Conservation (phyloP, 2,329 filamentous ascomycete genomes). For the Ceratocystis cacaofunesta region DNA sequence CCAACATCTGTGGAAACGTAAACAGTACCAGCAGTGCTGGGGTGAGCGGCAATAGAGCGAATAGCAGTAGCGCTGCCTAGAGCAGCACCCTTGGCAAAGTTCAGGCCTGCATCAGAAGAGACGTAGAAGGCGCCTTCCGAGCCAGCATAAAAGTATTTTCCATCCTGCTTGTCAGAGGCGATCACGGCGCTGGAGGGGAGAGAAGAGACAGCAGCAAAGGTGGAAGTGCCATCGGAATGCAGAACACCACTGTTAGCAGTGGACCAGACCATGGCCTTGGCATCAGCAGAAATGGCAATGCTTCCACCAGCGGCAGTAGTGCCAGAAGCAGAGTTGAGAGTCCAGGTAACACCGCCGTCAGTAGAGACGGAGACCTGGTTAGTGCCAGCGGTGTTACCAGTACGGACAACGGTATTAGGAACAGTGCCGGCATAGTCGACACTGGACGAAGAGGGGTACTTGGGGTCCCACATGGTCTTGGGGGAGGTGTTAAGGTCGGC, state of each 20-base stretch:
- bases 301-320: constrained; percentile 9
- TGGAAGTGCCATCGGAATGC: constrained; percentile 6
- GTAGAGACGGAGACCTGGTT: constrained; percentile 23
- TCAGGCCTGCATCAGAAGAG: constrained; percentile 33
- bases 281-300: constrained; percentile 10
- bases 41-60: constrained; percentile 42
- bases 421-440: constrained; percentile 37
- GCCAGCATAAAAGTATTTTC: constrained; percentile 37
- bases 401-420: constrained; percentile 32
- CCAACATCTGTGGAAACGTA: constrained; percentile 41
- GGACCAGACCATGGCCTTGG: constrained; percentile 27
- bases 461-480: constrained; percentile 32
- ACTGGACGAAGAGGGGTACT: constrained; percentile 31
- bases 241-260: constrained; percentile 10
- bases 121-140: constrained; percentile 35
- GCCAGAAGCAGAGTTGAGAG: constrained; percentile 5
- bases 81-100: constrained; percentile 29
- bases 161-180: constrained; percentile 39
- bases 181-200: constrained; percentile 26
- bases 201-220: constrained; percentile 4
- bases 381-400: constrained; percentile 31
- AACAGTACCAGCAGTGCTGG: constrained; percentile 43
- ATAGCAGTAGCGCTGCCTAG: constrained; percentile 31
- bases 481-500: constrained; percentile 30
- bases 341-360: constrained; percentile 5